These are phyloP conservation scores for Pseudonectria buxi DNA, from an alignment of 2,329 filamentous ascomycete species.

Conservation along the genomic window DNA sequence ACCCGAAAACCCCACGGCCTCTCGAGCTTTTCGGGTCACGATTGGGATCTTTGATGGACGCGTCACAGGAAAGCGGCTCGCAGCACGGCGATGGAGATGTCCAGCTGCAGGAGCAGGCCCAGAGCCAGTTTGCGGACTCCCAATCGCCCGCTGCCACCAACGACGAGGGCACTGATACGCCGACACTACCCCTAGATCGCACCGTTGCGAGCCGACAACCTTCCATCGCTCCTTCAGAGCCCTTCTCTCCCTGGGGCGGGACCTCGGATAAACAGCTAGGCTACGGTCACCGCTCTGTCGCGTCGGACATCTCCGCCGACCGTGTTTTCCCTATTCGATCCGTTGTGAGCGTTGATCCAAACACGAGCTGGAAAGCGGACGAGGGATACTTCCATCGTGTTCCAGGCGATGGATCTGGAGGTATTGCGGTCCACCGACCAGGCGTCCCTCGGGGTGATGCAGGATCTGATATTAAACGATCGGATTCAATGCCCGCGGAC, in stretches of 20 bases:
- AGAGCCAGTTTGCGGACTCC: conserved; percentile 1
- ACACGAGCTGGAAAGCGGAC: conserved; percentile 30
- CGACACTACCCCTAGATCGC: neutral
- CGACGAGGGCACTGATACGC: conserved; percentile 1
- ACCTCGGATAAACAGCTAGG: conserved; percentile 35
- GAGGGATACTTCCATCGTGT: conserved; percentile 34
- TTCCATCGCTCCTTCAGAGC: conserved; percentile 13
- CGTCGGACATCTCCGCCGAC: conserved; percentile 40
- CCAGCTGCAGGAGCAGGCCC: conserved; percentile 4
- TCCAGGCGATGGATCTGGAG: conserved; percentile 26
- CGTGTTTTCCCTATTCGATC: conserved; percentile 77
- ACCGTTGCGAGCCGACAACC: neutral
- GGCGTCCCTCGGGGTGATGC: conserved; percentile 24
- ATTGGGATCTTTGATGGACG: conserved; percentile 16
- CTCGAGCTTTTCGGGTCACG: conserved; percentile 13
- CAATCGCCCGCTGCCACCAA: conserved; percentile 11
- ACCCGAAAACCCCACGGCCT: neutral
- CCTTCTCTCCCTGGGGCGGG: conserved; percentile 36
- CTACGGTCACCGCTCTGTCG: conserved; percentile 22
- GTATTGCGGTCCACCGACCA: conserved; percentile 24
- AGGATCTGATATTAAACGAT: conserved; percentile 19
- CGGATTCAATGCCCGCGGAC: conserved; percentile 20
- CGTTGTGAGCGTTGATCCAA: conserved; percentile 63
- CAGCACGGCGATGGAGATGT: conserved; percentile 1
- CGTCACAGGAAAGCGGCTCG: conserved; percentile 10